These are phyloP conservation scores for Kentomonas sorsogonicus DNA, from an alignment of 208 protist genomes.

Conservation along the genomic window DNA sequence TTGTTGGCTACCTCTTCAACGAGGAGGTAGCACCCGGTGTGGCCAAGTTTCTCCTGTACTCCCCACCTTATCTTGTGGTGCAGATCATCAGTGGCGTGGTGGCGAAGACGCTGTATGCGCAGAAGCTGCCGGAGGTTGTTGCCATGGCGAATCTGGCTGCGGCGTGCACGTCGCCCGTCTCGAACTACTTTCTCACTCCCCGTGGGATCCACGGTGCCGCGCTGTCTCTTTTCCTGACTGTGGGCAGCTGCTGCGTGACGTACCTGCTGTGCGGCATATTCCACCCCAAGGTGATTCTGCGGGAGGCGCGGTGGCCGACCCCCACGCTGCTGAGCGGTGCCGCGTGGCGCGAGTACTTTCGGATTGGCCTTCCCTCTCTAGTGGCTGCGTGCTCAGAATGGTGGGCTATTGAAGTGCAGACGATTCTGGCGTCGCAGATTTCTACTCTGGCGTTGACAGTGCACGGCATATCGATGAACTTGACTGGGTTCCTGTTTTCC, in stretches of 20 bases:
- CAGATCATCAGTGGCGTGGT: conserved; percentile 53
- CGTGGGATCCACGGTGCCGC: conserved; percentile 49
- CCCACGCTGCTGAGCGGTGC: conserved; percentile 29
- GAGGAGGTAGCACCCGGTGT: conserved; percentile 33
- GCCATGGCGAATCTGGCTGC: conserved; percentile 42
- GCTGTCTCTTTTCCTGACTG: conserved; percentile 28
- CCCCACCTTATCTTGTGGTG: conserved; percentile 45
- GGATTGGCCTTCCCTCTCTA: conserved; percentile 43
- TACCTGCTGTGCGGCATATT: conserved; percentile 33
- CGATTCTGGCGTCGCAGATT: conserved; percentile 39
- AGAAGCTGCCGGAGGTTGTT: conserved; percentile 45
- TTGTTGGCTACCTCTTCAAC: conserved; percentile 39
- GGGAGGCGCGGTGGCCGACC: conserved; percentile 50
- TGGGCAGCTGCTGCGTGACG: conserved; percentile 26
- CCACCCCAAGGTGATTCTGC: conserved; percentile 48
- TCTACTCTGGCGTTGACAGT: conserved; percentile 39
- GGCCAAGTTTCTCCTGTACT: conserved; percentile 38
- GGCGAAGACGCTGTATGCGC: conserved; percentile 63
- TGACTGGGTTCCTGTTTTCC: conserved; percentile 44
- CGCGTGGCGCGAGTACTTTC: conserved; percentile 45
- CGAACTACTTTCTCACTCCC: conserved; percentile 56
- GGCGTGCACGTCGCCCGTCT: conserved; percentile 34
- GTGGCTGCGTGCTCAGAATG: conserved; percentile 65
- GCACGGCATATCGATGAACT: conserved; percentile 54
- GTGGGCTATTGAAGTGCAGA: conserved; percentile 71